Base-by-base conservation (phyloP, 768 basidiomycete species). In the Cytidiella melzeri region DNA sequence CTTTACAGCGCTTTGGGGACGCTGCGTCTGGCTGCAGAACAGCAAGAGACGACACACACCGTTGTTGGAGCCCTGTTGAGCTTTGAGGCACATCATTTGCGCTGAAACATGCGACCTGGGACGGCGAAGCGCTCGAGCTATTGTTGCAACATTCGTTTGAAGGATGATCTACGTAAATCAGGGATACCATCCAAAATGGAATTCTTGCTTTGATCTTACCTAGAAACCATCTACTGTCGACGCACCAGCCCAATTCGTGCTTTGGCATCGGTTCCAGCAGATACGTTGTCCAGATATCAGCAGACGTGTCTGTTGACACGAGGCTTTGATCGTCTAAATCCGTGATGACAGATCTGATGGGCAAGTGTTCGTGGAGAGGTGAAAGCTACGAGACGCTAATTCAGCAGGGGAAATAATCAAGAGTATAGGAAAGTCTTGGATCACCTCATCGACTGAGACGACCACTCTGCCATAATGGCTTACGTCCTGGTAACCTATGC, bases 261-360 rank as follows among this genome's bases (percentile, higher is more conserved):
- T 27, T 43, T 18, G 30, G 30, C 37, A 30, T 24, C 4, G 30
- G 1, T 5, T 25, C 45, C 41, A 64, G 57, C 28, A 86, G 67
- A 58, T 76, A 75, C 7, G 61, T 39, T 18, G 64, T 61, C 87
- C 84, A 84, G 0, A 61, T 50, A 56, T 76, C 67, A 20, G 64
- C 52, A 15, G 30, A 55, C 27, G 44, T 61, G 53, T 34, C 54
- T 42, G 45, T 40, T 13, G 58, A 53, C 43, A 55, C 69, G 28
- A 91, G 67, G 0, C 66, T 42, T 1, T 66, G 63, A 62, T 92
- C 91, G 52, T 92, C 86, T 19, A 92, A 57, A 40, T 71, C 66
- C 3, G 78, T 81, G 43, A 93, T 71, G 4, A 91, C 56, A 2
- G 79, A 69, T 5, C 84, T 84, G 10, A 70, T 56, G 1, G 69